phyloP scores from a whole-genome alignment of 257 asterid species.

The Nicotiana attenuata region DNA sequence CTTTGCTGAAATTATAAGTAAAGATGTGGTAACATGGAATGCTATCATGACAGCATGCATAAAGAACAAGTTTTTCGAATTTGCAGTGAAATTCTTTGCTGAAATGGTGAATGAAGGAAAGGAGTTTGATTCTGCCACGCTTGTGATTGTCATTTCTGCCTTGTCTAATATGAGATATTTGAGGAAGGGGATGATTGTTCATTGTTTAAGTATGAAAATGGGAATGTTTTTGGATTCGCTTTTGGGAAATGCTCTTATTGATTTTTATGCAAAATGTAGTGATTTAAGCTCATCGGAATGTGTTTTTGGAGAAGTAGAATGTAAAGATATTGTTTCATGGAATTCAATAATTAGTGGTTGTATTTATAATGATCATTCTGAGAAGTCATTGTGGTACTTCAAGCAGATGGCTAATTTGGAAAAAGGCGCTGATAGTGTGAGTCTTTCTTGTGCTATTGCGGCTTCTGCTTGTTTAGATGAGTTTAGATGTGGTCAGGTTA shows the following conservation, averaged over 20 bases:
- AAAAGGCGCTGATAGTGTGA: slow-evolving; percentile 36
- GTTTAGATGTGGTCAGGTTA: slow-evolving; percentile 31
- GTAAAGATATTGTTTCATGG: slow-evolving; percentile 52
- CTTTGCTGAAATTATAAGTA: slow-evolving; percentile 38
- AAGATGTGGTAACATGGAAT: slow-evolving; percentile 56
- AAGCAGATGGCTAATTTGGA: slow-evolving; percentile 33
- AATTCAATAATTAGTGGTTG: slow-evolving; percentile 52
- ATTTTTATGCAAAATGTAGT: slow-evolving; percentile 57
- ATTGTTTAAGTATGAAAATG: slow-evolving; percentile 45
- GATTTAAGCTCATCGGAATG: slow-evolving; percentile 44
- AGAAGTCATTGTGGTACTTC: slow-evolving; percentile 44
- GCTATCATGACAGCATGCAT: slow-evolving; percentile 60
- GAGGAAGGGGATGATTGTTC: slow-evolving; percentile 35
- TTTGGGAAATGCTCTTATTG: slow-evolving; percentile 44
- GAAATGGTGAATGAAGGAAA: slow-evolving; percentile 37
- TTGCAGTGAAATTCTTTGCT: slow-evolving; percentile 31
- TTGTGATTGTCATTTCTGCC: slow-evolving; percentile 37
- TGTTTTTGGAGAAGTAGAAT: slow-evolving; percentile 31
- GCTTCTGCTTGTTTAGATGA: slow-evolving; percentile 45
- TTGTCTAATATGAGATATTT: slow-evolving; percentile 32
- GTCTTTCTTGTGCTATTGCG: slow-evolving; percentile 55
- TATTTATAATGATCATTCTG: slow-evolving; percentile 31
- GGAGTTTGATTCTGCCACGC: slow-evolving; percentile 40
- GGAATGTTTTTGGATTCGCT: slow-evolving; percentile 42
- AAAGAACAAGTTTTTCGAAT: slow-evolving; percentile 26